Evolutionary conservation across 2,329 filamentous ascomycete genomes (phyloP), one percentile per base, ranked within the genome.

Genomic region (Fusarium albidum): DNA sequence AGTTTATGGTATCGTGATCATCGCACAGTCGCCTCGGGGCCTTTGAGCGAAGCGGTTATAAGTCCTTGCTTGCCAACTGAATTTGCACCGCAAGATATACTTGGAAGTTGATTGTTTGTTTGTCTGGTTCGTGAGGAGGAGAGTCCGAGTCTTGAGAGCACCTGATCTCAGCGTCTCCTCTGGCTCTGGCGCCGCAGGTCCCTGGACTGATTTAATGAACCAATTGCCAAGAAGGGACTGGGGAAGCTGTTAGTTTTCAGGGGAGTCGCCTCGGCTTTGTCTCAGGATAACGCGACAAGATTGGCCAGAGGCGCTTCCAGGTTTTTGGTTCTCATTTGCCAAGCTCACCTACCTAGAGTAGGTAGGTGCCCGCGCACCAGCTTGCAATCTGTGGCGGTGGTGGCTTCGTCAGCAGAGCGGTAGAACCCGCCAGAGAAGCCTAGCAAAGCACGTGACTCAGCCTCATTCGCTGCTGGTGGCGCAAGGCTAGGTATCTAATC

Each of bases 371-470:
- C n/a, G n/a, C n/a, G n/a, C n/a, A n/a, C 21, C 21, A 21, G 21
- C 5, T 4, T 21, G 21, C 21, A 21, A 21, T 40, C 25, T 47
- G 48, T 51, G 48, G 48, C 48, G 21, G 38, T 18, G 17, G 31
- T 43, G 38, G 47, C 37, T 59, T 52, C 35, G 29, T 49, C 59
- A 60, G 21, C 21, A 34, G n/a, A n/a, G 52, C 52, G 45, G 55
- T 45, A 40, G 50, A 40, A 49, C 7, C 41, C 14, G 12, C 42
- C 32, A 42, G 53, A 44, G 7, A 8, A 31, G 18, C n/a, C 28
- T 59, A 66, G 69, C 63, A 58, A 66, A 61, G 37, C 69, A 72
- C 69, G 69, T 73, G 69, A 73, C 43, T 15, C 51, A 59, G 54
- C 55, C 64, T 62, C 56, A 56, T 32, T 26, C 21, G 21, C 40